Evolutionary conservation across 176 grass and related monocot species (phyloP).

Genomic region (Paspalum vaginatum): DNA sequence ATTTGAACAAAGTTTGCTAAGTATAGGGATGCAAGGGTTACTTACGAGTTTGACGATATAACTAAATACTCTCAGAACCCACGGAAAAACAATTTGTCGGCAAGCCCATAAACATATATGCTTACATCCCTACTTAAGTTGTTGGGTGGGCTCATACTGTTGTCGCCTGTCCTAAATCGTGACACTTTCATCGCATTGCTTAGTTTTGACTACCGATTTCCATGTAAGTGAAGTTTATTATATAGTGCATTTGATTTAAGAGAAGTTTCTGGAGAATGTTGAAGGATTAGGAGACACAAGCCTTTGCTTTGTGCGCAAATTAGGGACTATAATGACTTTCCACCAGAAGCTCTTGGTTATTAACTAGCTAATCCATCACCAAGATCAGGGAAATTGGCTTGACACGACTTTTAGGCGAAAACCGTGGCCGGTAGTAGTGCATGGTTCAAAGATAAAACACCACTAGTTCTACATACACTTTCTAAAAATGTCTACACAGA

Average conservation of each 20-base stretch:
- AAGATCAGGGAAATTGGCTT: neutral
- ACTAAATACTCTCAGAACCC: too few species aligned
- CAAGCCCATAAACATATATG: too few species aligned
- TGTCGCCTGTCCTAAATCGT: neutral
- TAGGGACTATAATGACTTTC: conserved; percentile 7
- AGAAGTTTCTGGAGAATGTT: conserved; percentile 42
- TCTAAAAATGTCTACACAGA: neutral
- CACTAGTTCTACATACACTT: neutral
- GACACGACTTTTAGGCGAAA: neutral
- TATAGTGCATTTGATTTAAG: too few species aligned
- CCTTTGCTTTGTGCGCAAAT: conserved; percentile 51
- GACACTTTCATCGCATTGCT: conserved; percentile 1
- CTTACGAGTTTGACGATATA: too few species aligned
- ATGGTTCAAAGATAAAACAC: neutral
- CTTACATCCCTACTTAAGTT: too few species aligned
- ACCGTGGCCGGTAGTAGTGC: too few species aligned
- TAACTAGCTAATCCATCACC: neutral
- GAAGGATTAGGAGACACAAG: conserved; percentile 42
- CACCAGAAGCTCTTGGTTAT: neutral
- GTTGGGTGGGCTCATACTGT: neutral
- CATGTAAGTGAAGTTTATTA: neutral
- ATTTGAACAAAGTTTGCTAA: conserved; percentile 25
- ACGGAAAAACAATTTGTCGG: too few species aligned
- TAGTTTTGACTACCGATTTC: neutral
- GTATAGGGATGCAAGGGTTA: too few species aligned